Base-by-base conservation (phyloP, 805 yeast genomes). In the Myxozyma geophila region DNA sequence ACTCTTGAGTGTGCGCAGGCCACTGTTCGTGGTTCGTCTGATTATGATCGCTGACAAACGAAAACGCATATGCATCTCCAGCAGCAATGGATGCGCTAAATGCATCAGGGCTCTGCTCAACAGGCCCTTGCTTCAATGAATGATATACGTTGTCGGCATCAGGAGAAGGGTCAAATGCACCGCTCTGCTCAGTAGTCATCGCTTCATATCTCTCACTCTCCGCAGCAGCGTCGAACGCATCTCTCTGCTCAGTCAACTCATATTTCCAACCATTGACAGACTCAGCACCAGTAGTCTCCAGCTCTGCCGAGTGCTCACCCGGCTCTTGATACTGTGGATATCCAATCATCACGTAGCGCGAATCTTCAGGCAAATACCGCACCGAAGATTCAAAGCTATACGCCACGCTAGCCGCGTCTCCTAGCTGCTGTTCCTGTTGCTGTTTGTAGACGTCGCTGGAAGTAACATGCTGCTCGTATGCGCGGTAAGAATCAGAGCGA, bases 391-490 rank as follows among this genome's bases (percentile, higher is more conserved):
- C 48, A 39, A 53, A 53, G 21, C 56, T 53, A 23, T 28, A 40
- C 37, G 55, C 41, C 40, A 44, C 53, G 19, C 50, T 49, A 33
- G 55, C 43, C 40, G 40, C 41, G 19, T 49, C 54, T 13, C 23
- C 49, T 52, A 10, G 21, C 10, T 28, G 28, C 19, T 41, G 40
- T 23, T 21, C 8, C 37, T 54, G 40, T 23, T 21, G 7, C 37
- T 54, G 12, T 13, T 51, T n/a, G 12, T 36, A 10, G 7, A 36
- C 19, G 19, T 13, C 53, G 28, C 36, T 46, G 19, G 41, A 51
- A 19, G 44, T 21, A 17, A 54, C 54, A 9, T 50, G 49, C 41
- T 55, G 63, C 59, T 59, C 63, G 19, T 44, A 51, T 8, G 35
- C 54, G 39, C 13, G 37, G 23, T 47, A 61, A 9, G 64, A 61